phyloP scores from a whole-genome alignment of 78 protist genomes.

The Cavenderia fasciculata region DNA sequence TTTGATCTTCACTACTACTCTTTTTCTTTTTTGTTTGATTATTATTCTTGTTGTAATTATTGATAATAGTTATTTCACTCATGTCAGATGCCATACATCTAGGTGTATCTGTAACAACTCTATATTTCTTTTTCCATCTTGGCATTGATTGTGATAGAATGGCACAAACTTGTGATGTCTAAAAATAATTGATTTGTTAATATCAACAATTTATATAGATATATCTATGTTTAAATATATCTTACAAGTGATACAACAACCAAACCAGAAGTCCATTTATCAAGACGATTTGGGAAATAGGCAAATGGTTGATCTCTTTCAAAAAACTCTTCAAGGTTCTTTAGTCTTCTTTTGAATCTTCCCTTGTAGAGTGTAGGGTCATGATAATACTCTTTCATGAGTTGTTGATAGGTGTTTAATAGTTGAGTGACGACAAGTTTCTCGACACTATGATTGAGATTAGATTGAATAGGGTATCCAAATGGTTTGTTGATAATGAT shows the following conservation, averaged over 20 bases:
- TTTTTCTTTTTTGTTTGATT: not conserved
- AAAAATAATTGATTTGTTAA: too few species aligned
- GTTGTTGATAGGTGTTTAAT: not conserved
- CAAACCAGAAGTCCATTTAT: conserved; percentile 38
- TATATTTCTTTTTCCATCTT: conserved; percentile 1
- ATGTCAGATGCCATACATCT: not conserved
- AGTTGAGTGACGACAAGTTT: not conserved
- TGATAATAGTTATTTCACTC: too few species aligned
- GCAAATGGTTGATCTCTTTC: not conserved
- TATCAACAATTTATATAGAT: too few species aligned
- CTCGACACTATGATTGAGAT: conserved; percentile 19
- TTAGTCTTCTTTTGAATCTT: not conserved
- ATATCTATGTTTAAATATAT: too few species aligned
- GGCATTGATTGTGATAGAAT: not conserved
- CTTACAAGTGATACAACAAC: not conserved
- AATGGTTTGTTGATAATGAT: conserved; percentile 27
- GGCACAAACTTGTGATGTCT: conserved; percentile 4
- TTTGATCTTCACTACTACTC: not conserved
- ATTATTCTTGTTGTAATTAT: not conserved
- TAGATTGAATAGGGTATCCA: conserved; percentile 48
- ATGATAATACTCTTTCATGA: not conserved
- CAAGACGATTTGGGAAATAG: conserved; percentile 8
- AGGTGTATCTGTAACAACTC: conserved; percentile 19
- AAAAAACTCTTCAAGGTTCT: not conserved
- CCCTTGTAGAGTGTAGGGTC: not conserved